phyloP scores from a whole-genome alignment of 83 land plant species.

The Larix sibirica region DNA sequence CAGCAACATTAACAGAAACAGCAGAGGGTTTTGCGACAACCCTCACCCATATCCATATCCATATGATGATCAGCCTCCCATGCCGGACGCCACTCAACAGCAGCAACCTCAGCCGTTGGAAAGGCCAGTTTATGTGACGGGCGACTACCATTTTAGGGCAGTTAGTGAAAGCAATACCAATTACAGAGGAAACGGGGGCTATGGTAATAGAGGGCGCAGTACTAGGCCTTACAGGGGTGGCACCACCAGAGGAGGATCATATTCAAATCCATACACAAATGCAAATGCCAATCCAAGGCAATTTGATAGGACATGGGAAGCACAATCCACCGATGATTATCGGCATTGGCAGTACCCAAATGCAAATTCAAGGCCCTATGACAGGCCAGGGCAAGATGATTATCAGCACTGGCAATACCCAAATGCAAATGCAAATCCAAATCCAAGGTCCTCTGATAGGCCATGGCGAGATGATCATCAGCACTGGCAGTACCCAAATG shows the following conservation, averaged over 20 bases:
- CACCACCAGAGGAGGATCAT: not conserved
- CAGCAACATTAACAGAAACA: not conserved
- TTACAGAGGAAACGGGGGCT: conserved; percentile 22
- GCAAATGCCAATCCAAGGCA: not conserved
- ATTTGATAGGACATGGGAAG: not conserved
- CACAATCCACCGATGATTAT: conserved; percentile 31
- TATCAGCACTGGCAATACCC: not conserved
- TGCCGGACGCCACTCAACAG: not conserved
- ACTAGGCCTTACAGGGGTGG: not conserved
- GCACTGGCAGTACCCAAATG: not conserved
- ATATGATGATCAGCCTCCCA: not conserved
- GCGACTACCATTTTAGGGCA: conserved; percentile 29
- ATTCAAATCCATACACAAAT: conserved; percentile 4
- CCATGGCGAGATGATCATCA: conserved; percentile 2
- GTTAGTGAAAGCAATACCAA: conserved; percentile 25
- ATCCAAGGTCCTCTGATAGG: not conserved
- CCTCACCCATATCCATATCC: not conserved
- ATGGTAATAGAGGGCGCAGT: not conserved
- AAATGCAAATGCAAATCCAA: conserved; percentile 8
- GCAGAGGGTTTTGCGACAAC: conserved; percentile 2
- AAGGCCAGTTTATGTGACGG: conserved; percentile 20
- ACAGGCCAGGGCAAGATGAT: conserved; percentile 4
- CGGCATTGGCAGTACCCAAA: conserved; percentile 36
- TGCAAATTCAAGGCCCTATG: not conserved
- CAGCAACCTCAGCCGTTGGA: not conserved